Conservation (phyloP, 2,329 filamentous ascomycete species). For the Dactylonectria macrodidyma region DNA sequence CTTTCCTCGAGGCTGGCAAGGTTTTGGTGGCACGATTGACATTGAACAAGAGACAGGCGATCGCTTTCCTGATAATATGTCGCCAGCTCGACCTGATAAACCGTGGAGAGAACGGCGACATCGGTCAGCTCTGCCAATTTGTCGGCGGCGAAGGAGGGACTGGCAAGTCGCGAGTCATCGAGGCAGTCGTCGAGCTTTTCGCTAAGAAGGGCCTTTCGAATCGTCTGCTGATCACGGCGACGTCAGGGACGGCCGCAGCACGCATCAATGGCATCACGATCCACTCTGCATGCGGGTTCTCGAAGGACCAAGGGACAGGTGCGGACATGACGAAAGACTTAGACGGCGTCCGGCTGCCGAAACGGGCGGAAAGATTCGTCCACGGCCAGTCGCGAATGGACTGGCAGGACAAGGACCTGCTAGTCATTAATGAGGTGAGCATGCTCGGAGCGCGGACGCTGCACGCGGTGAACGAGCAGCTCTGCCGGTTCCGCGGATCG, state of each 20-base stretch:
- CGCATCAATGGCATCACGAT: background rate
- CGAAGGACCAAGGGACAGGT: background rate
- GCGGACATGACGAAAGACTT: background rate
- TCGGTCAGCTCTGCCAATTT: conserved; percentile 28
- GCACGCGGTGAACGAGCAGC: no score
- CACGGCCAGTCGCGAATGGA: background rate
- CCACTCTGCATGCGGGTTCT: background rate
- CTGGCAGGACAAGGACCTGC: background rate
- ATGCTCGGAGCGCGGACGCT: background rate
- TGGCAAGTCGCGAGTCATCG: conserved; percentile 30
- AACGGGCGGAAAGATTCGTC: background rate
- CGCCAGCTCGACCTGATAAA: conserved; percentile 14
- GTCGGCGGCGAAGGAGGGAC: conserved; percentile 30
- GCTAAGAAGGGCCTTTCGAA: conserved; percentile 4
- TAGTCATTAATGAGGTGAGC: background rate
- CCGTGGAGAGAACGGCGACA: background rate
- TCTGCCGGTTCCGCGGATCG: background rate
- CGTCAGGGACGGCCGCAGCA: conserved; percentile 6
- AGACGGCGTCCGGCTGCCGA: no score
- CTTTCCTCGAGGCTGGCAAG: background rate
- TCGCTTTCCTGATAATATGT: conserved; percentile 23
- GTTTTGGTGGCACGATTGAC: background rate
- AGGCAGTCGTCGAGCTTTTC: conserved; percentile 19
- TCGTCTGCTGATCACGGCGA: conserved; percentile 23
- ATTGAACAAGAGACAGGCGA: conserved; percentile 9